Conservation (phyloP, 192 early-diverging fungal genomes). For the Phlyctochytrium planicorne region DNA sequence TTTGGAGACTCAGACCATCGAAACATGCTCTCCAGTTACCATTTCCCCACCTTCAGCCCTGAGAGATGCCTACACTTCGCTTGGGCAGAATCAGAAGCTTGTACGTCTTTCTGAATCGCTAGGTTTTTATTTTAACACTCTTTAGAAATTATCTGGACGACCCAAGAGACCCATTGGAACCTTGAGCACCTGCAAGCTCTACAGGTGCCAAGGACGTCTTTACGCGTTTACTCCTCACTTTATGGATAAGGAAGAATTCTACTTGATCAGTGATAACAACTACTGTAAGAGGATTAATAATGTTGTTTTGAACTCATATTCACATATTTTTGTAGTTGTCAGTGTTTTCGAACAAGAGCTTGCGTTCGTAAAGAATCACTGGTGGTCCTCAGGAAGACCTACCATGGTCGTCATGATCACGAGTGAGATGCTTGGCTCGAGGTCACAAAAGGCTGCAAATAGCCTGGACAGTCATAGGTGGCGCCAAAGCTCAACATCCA, state of each 20-base stretch:
- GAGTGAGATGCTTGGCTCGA: slow-evolving; percentile 67
- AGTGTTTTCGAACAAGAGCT: slow-evolving; percentile 74
- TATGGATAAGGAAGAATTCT: slow-evolving; percentile 84
- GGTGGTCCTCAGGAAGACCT: slow-evolving; percentile 70
- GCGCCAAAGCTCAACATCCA: slow-evolving; percentile 26
- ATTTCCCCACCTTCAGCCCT: slow-evolving; percentile 72
- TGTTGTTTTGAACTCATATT: not conserved
- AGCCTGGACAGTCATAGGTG: slow-evolving; percentile 42
- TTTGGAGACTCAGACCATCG: slow-evolving; percentile 74
- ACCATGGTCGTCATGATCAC: slow-evolving; percentile 76
- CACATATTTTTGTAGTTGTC: slow-evolving; percentile 46
- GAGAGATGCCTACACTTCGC: slow-evolving; percentile 68
- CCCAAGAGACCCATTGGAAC: slow-evolving; percentile 77
- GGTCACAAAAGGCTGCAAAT: not conserved
- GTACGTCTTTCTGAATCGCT: slow-evolving; percentile 13
- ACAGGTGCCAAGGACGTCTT: slow-evolving; percentile 76
- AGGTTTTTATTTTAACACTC: not conserved
- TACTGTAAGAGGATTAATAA: slow-evolving; percentile 41
- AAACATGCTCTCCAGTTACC: slow-evolving; percentile 65
- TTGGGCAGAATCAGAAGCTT: slow-evolving; percentile 75
- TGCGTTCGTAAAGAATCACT: slow-evolving; percentile 72
- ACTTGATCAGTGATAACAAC: slow-evolving; percentile 81
- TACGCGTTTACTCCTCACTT: slow-evolving; percentile 85
- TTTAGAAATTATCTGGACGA: slow-evolving; percentile 62
- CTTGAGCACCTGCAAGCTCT: slow-evolving; percentile 73